Percentiles rank a stretch among this genome's conserved stretches.
These are phyloP conservation scores for Talaromyces liani DNA, from an alignment of 495 filamentous ascomycete genomes.

Conservation along the genomic window DNA sequence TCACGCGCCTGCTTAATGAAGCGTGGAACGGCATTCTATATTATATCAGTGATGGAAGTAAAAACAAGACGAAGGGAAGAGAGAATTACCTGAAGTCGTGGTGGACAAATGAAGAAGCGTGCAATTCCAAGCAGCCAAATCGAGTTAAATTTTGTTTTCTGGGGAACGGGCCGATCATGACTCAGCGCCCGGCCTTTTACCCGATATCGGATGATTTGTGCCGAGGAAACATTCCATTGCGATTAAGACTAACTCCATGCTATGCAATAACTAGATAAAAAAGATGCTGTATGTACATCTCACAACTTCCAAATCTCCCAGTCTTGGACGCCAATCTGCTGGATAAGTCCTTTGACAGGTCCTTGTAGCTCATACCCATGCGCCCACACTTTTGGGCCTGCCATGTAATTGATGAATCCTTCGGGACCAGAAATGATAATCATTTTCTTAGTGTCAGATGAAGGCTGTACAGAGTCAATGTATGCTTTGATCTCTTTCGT, in stretches of 20 bases:
- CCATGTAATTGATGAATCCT: conserved; percentile 75
- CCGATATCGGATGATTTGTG: conserved; percentile 1
- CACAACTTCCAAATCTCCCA: conserved; percentile 60
- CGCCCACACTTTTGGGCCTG: conserved; percentile 68
- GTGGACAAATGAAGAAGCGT: conserved; percentile 3
- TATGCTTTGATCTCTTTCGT: conserved; percentile 37
- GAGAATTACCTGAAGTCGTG: not conserved
- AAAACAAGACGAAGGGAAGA: not conserved
- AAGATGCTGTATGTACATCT: conserved; percentile 21
- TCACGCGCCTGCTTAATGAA: conserved; percentile 3
- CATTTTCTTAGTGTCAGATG: conserved; percentile 40
- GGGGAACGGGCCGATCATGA: conserved; percentile 8
- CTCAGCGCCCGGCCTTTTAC: not conserved
- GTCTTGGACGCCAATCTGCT: conserved; percentile 41
- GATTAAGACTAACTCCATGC: conserved; percentile 4
- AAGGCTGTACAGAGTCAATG: conserved; percentile 17
- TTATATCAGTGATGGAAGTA: not conserved
- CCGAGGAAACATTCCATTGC: not conserved
- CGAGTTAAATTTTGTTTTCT: not conserved
- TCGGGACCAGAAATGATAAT: conserved; percentile 82
- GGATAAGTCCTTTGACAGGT: conserved; percentile 46
- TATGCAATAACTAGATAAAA: not conserved
- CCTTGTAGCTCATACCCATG: conserved; percentile 68
- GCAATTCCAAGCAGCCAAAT: conserved; percentile 1
- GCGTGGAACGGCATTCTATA: not conserved